A percentile compares a stretch with the other conserved stretches of the same genome.
Conservation (phyloP, 2,329 filamentous ascomycete species). For the Fusarium caatingaense region DNA sequence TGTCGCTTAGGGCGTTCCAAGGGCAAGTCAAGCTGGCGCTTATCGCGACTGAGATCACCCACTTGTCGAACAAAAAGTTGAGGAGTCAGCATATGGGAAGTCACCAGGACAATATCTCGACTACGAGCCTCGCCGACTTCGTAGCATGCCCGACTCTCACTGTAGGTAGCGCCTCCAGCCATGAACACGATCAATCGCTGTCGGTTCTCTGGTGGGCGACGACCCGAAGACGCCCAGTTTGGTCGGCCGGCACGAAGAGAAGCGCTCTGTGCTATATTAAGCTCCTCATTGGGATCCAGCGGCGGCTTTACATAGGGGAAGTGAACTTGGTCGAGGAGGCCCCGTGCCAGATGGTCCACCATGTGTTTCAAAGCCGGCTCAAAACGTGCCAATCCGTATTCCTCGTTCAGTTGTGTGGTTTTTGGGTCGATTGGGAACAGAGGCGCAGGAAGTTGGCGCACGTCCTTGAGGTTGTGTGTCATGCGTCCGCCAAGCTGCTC, state of each 20-base stretch:
- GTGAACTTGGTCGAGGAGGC: slow-evolving; percentile 71
- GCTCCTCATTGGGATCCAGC: slow-evolving; percentile 70
- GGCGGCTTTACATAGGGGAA: slow-evolving; percentile 83
- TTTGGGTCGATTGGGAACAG: slow-evolving; percentile 77
- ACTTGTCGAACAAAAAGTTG: slow-evolving; percentile 85
- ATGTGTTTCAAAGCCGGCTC: slow-evolving; percentile 84
- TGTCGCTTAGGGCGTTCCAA: slow-evolving; percentile 82
- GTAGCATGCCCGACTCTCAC: slow-evolving; percentile 89
- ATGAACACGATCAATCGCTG: slow-evolving; percentile 95
- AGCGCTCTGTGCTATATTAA: slow-evolving; percentile 68
- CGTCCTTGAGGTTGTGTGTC: slow-evolving; percentile 78
- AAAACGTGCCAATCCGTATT: slow-evolving; percentile 88
- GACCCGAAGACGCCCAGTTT: slow-evolving; percentile 90
- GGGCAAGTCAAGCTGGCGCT: slow-evolving; percentile 81
- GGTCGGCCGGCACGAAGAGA: slow-evolving; percentile 93
- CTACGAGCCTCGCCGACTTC: slow-evolving; percentile 78
- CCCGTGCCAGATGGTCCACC: slow-evolving; percentile 78
- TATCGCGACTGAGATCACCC: slow-evolving; percentile 80
- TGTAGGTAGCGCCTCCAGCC: slow-evolving; percentile 94
- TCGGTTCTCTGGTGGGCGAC: slow-evolving; percentile 78
- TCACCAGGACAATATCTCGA: slow-evolving; percentile 87
- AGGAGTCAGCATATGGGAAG: slow-evolving; percentile 93
- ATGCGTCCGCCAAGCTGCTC: slow-evolving; percentile 83
- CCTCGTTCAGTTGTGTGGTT: slow-evolving; percentile 70
- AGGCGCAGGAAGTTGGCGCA: slow-evolving; percentile 71